Conservation (phyloP, 129 eudicot genomes). For the Escallonia rubra region DNA sequence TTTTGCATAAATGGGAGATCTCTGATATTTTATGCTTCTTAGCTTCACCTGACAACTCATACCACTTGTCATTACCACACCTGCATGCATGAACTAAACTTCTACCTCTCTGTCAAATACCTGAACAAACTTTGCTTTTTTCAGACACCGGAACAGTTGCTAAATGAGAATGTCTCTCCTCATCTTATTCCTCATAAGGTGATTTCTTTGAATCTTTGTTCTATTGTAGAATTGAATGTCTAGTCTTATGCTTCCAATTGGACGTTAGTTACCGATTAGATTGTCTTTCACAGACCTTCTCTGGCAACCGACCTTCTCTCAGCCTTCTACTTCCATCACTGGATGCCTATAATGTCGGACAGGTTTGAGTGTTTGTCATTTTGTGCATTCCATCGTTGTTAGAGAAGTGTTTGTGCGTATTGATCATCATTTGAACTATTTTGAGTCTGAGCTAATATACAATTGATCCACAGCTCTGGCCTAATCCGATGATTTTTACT, state of each 20-base stretch:
- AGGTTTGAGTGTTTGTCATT: constrained; percentile 43
- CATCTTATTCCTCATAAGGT: constrained; percentile 94
- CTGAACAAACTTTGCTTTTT: constrained; percentile 8
- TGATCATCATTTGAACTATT: not conserved
- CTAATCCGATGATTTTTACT: not conserved
- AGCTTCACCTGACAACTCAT: not conserved
- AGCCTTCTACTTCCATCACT: constrained; percentile 90
- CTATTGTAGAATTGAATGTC: not conserved
- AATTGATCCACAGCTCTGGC: not conserved
- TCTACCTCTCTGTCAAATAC: not conserved
- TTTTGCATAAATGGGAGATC: no score
- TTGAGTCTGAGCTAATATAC: not conserved
- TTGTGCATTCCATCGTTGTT: not conserved
- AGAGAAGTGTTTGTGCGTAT: not conserved
- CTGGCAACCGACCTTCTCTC: constrained; percentile 96
- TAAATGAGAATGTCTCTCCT: constrained; percentile 69
- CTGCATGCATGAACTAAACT: not conserved
- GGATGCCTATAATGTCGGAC: constrained; percentile 91
- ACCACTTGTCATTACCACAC: not conserved
- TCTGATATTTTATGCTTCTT: not conserved
- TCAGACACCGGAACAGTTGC: constrained; percentile 89
- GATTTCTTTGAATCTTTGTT: constrained; percentile 3
- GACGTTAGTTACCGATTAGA: constrained; percentile 12
- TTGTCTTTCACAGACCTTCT: constrained; percentile 62
- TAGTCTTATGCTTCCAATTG: constrained; percentile 7